Conservation (phyloP, 2,329 filamentous ascomycete species). For the Penicillium polonicum region DNA sequence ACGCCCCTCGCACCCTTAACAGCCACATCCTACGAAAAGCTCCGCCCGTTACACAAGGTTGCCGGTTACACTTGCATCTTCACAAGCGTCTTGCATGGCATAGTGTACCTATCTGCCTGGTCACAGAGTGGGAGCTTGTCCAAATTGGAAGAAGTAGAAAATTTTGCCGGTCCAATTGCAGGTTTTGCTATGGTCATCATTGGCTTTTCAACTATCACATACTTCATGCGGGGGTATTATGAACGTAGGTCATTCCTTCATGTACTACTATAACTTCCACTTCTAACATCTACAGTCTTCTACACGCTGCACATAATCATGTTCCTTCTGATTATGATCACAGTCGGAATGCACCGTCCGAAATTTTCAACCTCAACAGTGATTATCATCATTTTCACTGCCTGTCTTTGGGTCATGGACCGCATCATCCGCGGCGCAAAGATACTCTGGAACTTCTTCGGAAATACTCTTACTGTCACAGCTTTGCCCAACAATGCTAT, state of each 20-base stretch:
- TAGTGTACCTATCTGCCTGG: slow-evolving; percentile 6
- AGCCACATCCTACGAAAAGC: slow-evolving; percentile 18
- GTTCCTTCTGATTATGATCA: slow-evolving; percentile 14
- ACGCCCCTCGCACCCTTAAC: slow-evolving; percentile 16
- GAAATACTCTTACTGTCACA: slow-evolving; percentile 7
- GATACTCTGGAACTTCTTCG: slow-evolving; percentile 11
- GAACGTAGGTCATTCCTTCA: neutral
- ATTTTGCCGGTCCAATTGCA: slow-evolving; percentile 1
- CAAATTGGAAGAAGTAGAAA: neutral
- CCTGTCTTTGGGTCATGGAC: slow-evolving; percentile 11
- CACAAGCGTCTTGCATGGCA: slow-evolving; percentile 3
- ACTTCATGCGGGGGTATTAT: slow-evolving; percentile 1
- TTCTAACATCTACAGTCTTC: slow-evolving; percentile 8
- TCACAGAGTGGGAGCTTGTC: neutral
- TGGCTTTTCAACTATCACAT: slow-evolving; percentile 1
- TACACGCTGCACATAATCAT: slow-evolving; percentile 11
- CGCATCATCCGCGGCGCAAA: slow-evolving; percentile 10
- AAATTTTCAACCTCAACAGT: slow-evolving; percentile 7
- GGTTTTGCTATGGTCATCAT: slow-evolving; percentile 4
- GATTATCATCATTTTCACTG: slow-evolving; percentile 12
- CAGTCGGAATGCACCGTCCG: slow-evolving; percentile 12
- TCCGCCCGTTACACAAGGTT: slow-evolving; percentile 20
- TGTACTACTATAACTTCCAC: neutral
- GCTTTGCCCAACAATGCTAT: slow-evolving; percentile 3
- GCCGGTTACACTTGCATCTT: slow-evolving; percentile 20